These are phyloP conservation scores for Apiotrichum domesticum DNA, from an alignment of 1,284 basidiomycete species.

Conservation along the genomic window DNA sequence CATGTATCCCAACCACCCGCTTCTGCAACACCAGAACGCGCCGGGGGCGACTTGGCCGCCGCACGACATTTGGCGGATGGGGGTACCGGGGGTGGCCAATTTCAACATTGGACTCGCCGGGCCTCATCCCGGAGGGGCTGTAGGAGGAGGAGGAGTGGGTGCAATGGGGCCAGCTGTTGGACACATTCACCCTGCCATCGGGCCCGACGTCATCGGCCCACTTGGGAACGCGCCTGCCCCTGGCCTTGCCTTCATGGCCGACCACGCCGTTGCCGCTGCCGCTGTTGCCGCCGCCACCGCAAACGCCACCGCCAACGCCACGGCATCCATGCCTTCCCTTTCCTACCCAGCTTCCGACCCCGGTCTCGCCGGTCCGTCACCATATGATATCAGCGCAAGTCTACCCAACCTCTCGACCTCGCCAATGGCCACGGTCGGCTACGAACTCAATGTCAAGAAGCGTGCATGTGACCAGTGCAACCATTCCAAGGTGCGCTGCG, in stretches of 20 bases:
- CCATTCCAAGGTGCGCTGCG: conserved; percentile 69
- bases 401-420: not conserved
- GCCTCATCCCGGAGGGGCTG: not conserved
- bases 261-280: too few species aligned
- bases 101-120: not conserved
- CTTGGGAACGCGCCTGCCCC: not conserved
- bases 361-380: not conserved
- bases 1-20: conserved; percentile 42
- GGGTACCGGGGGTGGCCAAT: not conserved
- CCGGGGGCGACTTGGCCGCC: not conserved
- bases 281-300: not conserved
- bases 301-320: conserved; percentile 10
- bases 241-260: too few species aligned
- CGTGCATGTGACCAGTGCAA: conserved; percentile 73
- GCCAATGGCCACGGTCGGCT: not conserved
- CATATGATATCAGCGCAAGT: not conserved
- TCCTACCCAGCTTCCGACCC: conserved; percentile 43
- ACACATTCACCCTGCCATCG: not conserved
- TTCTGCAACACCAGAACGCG: conserved; percentile 20
- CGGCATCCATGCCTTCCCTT: not conserved
- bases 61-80: not conserved
- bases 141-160: too few species aligned
- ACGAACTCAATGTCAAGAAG: conserved; percentile 30
- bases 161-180: not conserved
- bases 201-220: not conserved